phyloP scores from a whole-genome alignment of 805 yeast species.

The Candida tibetensis region DNA sequence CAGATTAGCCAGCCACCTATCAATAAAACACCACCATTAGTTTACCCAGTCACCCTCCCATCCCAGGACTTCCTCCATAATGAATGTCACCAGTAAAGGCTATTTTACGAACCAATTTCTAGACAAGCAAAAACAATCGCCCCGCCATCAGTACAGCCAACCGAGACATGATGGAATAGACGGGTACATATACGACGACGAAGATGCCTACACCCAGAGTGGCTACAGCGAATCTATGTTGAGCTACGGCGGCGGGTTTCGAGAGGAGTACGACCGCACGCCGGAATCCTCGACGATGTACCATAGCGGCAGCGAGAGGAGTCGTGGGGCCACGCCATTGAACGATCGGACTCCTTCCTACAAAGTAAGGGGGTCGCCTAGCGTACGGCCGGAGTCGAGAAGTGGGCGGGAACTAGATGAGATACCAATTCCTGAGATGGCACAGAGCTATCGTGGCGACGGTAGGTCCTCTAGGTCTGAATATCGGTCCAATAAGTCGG shows the following conservation, averaged over 20 bases:
- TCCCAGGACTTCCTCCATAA: conserved; percentile 7
- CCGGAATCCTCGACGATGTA: no score
- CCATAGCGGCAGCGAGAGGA: neutral
- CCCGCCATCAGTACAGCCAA: conserved; percentile 5
- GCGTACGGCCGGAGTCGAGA: neutral
- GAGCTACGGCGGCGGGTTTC: neutral
- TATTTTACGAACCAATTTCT: conserved; percentile 38
- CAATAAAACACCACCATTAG: neutral
- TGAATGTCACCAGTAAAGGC: conserved; percentile 44
- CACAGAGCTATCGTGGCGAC: no score
- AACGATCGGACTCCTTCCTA: neutral
- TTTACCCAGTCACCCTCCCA: neutral
- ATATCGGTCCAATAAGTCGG: no score
- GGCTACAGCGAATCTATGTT: neutral
- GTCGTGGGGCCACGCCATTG: neutral
- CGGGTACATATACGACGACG: conserved; percentile 1
- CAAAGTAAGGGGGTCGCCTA: neutral
- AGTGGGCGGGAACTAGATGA: no score
- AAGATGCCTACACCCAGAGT: neutral
- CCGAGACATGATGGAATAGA: neutral
- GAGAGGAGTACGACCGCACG: neutral
- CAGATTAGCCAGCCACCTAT: neutral
- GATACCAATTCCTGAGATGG: no score
- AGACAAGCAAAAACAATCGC: conserved; percentile 16
- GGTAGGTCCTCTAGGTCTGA: no score